Conservation (phyloP, 2,329 filamentous ascomycete species). For the Fusarium ramigenum region DNA sequence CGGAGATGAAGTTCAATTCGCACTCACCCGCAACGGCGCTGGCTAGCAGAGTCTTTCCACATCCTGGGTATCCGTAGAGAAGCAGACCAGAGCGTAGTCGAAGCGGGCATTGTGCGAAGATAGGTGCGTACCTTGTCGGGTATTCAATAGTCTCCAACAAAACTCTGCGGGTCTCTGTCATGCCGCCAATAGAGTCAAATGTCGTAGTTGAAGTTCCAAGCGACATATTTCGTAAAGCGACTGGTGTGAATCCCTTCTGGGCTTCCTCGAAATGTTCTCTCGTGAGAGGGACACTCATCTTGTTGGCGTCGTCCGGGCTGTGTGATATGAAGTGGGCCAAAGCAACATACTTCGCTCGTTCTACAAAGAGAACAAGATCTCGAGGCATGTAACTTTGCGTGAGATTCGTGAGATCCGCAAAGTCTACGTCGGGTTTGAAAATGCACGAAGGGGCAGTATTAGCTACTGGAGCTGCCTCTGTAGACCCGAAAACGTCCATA, state of each 20-base stretch:
- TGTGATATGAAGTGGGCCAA: not conserved
- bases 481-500: conserved; percentile 92
- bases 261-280: conserved; percentile 77
- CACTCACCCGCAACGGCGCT: conserved; percentile 96
- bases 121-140: conserved; percentile 96
- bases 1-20: conserved; percentile 96
- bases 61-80: conserved; percentile 94
- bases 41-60: conserved; percentile 94
- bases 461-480: conserved; percentile 65
- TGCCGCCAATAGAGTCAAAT: conserved; percentile 90
- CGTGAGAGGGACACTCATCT: not conserved
- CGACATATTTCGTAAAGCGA: conserved; percentile 92
- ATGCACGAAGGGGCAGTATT: not conserved
- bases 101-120: conserved; percentile 94
- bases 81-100: conserved; percentile 93
- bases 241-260: conserved; percentile 93
- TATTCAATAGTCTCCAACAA: conserved; percentile 95
- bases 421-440: not conserved
- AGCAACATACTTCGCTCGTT: not conserved
- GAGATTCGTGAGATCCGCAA: not conserved
- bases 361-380: conserved; percentile 86
- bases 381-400: conserved; percentile 85
- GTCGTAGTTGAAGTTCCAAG: conserved; percentile 92
- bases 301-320: not conserved
- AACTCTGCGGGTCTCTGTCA: conserved; percentile 84